Evolutionary conservation across 2,329 filamentous ascomycete species (phyloP).

Genomic region (Ceratocystis variospora): DNA sequence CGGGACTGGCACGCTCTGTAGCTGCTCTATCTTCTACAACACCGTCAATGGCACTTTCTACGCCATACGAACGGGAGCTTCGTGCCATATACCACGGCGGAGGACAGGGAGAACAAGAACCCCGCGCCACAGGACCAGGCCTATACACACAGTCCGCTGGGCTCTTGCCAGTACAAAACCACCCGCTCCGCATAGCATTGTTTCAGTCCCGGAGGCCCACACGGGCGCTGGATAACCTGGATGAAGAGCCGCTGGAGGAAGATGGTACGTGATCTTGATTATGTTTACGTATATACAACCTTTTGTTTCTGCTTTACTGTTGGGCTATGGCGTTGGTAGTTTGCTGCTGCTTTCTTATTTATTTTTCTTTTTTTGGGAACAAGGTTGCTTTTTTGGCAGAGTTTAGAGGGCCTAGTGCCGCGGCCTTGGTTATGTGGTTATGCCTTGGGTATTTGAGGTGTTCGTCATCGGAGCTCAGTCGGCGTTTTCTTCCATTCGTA

Average conservation of each 20-base stretch:
- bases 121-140: background rate
- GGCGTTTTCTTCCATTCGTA: background rate
- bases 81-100: constrained; percentile 20
- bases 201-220: constrained; percentile 13
- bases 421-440: constrained; percentile 6
- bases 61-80: constrained; percentile 30
- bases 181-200: constrained; percentile 12
- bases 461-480: background rate
- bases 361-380: background rate
- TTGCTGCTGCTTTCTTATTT: background rate
- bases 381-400: background rate
- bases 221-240: constrained; percentile 11
- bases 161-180: background rate
- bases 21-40: constrained; percentile 31
- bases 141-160: constrained; percentile 1
- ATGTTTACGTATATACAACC: constrained; percentile 11
- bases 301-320: background rate
- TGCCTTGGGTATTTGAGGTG: constrained; percentile 1
- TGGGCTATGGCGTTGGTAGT: background rate
- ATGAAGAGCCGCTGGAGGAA: constrained; percentile 10
- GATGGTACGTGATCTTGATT: constrained; percentile 7
- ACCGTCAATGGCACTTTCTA: constrained; percentile 31
- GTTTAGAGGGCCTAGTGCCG: background rate
- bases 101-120: constrained; percentile 16
- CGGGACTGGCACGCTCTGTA: constrained; percentile 30